Conservation (phyloP, 305 asterid species). For the Solanum hybrid region DNA sequence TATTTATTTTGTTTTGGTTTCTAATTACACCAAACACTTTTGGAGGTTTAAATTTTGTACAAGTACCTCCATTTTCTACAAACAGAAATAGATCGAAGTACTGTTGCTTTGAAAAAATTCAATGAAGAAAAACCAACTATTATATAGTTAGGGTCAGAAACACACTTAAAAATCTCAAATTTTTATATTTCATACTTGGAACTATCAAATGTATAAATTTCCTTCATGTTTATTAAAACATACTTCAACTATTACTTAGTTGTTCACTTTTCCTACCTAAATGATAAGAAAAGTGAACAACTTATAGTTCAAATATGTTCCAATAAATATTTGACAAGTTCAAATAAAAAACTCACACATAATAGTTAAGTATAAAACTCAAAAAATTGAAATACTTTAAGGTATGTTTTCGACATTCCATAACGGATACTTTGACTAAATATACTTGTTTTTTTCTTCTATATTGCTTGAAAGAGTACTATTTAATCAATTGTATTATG, state of each 20-base stretch:
- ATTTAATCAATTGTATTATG: neutral
- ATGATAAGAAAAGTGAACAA: neutral
- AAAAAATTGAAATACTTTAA: neutral
- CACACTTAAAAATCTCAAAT: neutral
- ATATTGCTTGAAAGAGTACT: neutral
- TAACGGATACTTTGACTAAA: neutral
- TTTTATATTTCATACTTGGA: neutral
- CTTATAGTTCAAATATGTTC: neutral
- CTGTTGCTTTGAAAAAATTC: neutral
- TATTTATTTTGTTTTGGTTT: neutral
- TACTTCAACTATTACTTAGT: neutral
- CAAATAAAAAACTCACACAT: neutral
- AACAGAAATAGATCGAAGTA: neutral
- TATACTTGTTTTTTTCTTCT: neutral
- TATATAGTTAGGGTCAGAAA: neutral
- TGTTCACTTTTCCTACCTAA: neutral
- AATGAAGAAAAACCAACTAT: neutral
- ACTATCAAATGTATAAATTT: neutral
- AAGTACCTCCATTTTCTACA: neutral
- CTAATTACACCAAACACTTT: neutral
- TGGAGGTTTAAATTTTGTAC: neutral
- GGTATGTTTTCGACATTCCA: neutral
- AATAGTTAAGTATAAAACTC: neutral
- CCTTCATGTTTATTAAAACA: neutral
- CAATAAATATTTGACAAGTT: neutral